Conservation (phyloP, 768 basidiomycete genomes). For the Melanogaster broomeanus region DNA sequence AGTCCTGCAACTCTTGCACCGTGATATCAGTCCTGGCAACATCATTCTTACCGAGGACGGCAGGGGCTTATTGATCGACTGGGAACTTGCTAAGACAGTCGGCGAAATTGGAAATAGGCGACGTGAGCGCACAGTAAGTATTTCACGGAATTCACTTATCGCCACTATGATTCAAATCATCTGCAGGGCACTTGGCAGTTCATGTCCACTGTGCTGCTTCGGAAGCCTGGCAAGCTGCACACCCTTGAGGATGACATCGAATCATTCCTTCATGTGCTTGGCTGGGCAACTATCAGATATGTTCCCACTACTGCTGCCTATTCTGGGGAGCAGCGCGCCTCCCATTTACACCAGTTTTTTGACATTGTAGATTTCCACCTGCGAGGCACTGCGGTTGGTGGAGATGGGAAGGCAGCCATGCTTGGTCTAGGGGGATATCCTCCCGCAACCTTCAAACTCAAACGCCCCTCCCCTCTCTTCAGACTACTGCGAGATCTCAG, state of each 20-base stretch:
- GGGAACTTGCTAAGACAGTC: conserved; percentile 17
- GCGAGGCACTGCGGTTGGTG: not conserved
- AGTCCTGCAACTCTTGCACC: conserved; percentile 17
- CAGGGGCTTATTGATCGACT: conserved; percentile 20
- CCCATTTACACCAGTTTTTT: not conserved
- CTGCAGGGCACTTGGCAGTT: conserved; percentile 35
- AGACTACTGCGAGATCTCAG: not conserved
- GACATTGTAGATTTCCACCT: not conserved
- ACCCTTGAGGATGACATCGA: conserved; percentile 29
- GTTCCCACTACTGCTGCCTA: not conserved
- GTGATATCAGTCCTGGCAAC: conserved; percentile 26
- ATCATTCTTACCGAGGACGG: conserved; percentile 15
- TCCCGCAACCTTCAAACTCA: not conserved
- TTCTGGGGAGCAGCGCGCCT: no score
- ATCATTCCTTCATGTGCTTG: conserved; percentile 25
- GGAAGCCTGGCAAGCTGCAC: conserved; percentile 16
- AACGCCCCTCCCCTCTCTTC: not conserved
- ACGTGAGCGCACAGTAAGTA: not conserved
- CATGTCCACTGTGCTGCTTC: conserved; percentile 25
- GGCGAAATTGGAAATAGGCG: not conserved
- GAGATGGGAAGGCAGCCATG: not conserved
- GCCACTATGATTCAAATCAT: not conserved
- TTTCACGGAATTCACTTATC: not conserved
- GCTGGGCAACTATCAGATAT: conserved; percentile 15
- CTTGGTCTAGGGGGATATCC: not conserved